Base-by-base conservation (phyloP, 1,284 basidiomycete genomes). In the Irpex sp. region DNA sequence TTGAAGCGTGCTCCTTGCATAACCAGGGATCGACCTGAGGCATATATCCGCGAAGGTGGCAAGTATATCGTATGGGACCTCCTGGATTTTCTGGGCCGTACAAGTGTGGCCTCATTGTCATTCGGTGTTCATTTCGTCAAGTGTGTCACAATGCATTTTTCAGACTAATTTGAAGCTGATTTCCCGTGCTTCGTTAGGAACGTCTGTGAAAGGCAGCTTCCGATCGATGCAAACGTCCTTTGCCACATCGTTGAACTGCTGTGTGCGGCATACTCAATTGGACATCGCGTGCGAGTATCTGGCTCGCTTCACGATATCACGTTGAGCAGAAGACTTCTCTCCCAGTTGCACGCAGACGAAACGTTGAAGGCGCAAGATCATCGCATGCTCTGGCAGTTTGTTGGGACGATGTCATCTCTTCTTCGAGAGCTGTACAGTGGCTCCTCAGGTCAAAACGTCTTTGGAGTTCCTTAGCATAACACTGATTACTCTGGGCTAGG, bases 291-390 rank as follows among this genome's bases (percentile, higher is more conserved):
- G 43, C 72, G 77, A 13, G 74, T 58, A 0, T 45, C 44, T 1
- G 74, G 71, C 0, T 76, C 75, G 15, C 76, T 88, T 0, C 85
- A 90, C 67, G 81, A 82, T 11, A 74, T 87, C 13, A 84, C 84
- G 2, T 80, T 90, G 38, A 89, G 88, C 0, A 82, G 84, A 15
- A 85, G 82, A 66, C 90, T 87, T 87, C 70, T 88, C n/a, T 49
- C 81, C 3, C 76, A 76, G 3, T 75, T 82, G 2, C 70, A 81
- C 5, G 56, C 60, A 5, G 66, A 63, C 13, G 11, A 66, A 0
- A 13, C 7, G 0, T 54, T 73, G 18, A 6, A 15, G 4, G 10
- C 59, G 11, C 73, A 49, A n/a, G 32, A 32, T 49, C 45, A 58
- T 32, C 42, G 58, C n/a, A 13, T 13, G 45, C 45, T 49, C 13